These are phyloP conservation scores for Chloromonas sp. DNA, from an alignment of 163 green algal species.

Conservation along the genomic window DNA sequence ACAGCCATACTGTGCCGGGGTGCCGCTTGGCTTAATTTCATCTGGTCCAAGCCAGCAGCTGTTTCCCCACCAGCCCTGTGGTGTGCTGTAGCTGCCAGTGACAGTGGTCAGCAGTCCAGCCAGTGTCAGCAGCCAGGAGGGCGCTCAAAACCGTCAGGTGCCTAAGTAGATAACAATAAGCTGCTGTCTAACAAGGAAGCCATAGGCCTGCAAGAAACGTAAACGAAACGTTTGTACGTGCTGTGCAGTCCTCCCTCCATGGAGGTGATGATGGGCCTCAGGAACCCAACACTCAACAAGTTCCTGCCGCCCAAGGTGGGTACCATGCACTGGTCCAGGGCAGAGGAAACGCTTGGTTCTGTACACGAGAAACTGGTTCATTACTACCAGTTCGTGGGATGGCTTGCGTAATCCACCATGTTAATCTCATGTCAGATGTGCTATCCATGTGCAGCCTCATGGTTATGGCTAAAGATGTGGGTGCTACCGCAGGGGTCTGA, in stretches of 20 bases:
- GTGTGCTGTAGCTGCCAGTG: too few relatives aligned
- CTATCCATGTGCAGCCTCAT: neutral
- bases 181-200: too few relatives aligned
- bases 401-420: too few relatives aligned
- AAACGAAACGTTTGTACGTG: neutral
- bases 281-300: constrained; percentile 62
- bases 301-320: constrained; percentile 56
- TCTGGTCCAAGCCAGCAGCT: too few relatives aligned
- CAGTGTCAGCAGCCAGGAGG: too few relatives aligned
- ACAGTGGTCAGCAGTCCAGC: too few relatives aligned
- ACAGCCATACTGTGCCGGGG: constrained; percentile 10
- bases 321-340: too few relatives aligned
- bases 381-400: too few relatives aligned
- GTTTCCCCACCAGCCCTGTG: too few relatives aligned
- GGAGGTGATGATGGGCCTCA: constrained; percentile 61
- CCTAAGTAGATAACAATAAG: too few relatives aligned
- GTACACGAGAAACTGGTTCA: neutral
- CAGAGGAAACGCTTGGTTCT: too few relatives aligned
- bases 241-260: constrained; percentile 31
- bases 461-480: constrained; percentile 4
- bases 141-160: too few relatives aligned
- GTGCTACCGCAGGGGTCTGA: neutral
- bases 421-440: neutral
- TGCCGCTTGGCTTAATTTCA: neutral
- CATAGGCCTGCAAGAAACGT: neutral